Percentiles rank a stretch among this genome's conserved stretches.
Conservation (phyloP, 345 rosid genomes). For the Euphorbia tirucalli region DNA sequence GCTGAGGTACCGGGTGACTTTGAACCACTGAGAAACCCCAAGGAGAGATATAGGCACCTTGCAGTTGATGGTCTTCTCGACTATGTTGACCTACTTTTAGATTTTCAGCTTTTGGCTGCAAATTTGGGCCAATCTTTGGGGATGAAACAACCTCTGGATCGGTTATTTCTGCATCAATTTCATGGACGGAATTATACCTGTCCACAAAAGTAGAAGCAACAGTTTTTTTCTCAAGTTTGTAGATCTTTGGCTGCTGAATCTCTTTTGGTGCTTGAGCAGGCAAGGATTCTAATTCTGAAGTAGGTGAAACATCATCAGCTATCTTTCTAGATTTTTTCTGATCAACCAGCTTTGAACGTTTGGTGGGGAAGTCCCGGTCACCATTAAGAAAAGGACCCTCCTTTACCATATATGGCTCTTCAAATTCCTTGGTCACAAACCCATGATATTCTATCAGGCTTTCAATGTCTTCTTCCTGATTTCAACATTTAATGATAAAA, state of each 20-base stretch:
- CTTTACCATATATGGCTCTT: constrained; percentile 94
- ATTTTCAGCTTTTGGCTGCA: constrained; percentile 27
- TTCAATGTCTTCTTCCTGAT: constrained; percentile 78
- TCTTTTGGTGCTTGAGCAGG: constrained; percentile 34
- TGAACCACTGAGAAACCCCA: constrained; percentile 36
- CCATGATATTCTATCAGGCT: constrained; percentile 70
- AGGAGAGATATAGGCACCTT: constrained; percentile 32
- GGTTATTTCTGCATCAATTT: constrained; percentile 45
- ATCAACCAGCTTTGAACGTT: constrained; percentile 80
- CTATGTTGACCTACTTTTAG: constrained; percentile 33
- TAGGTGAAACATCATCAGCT: constrained; percentile 58
- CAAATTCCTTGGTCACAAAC: constrained; percentile 66
- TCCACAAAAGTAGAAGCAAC: constrained; percentile 28
- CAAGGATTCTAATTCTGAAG: constrained; percentile 28
- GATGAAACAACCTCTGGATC: constrained; percentile 37
- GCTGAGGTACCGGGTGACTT: constrained; percentile 38
- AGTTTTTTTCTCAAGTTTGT: constrained; percentile 31
- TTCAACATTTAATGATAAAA: constrained; percentile 28
- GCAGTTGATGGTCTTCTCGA: constrained; percentile 28
- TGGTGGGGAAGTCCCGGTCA: constrained; percentile 77
- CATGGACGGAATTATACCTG: constrained; percentile 32
- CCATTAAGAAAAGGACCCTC: constrained; percentile 74
- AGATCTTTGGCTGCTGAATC: constrained; percentile 28
- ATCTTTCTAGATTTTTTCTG: constrained; percentile 62
- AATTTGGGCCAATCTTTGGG: constrained; percentile 33